Evolutionary conservation across 2,329 filamentous ascomycete genomes (phyloP), one percentile per base, ranked within the genome.

Genomic region (Penicillium sumatraense): DNA sequence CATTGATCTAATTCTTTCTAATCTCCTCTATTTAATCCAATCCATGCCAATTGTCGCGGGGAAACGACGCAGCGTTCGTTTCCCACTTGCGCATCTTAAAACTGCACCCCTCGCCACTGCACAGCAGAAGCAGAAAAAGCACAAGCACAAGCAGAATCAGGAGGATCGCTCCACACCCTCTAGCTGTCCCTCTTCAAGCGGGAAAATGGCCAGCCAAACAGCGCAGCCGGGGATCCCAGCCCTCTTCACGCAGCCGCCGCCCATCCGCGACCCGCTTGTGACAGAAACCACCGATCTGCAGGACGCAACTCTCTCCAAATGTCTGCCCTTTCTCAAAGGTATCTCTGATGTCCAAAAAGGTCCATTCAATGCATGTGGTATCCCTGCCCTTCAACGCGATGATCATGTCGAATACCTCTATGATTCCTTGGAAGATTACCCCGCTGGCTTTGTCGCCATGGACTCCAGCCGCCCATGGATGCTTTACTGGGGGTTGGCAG

Each of bases 401-500:
- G 74, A 76, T 38, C 86, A 88, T 68, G 60, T 79, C 38, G 68
- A 65, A n/a, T 81, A 76, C 58, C 68, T 81, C 33, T 78, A 80
- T 53, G 75, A 79, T 50, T 77, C 77, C 10, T 67, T 87, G 38
- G 77, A 77, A 40, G 80, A 79, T 46, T 85, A 96, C 57, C 91
- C 93, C 0, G 77, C 83, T 7, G 79, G 78, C 3, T 96, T 89
- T 74, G 86, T 88, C 49, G 82, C 82, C 46, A 85, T 92, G 63
- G 95, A 99, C 79, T 89, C 95, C 27, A 93, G 90, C 70, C 82
- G 93, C 52, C 93, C 95, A 9, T 99, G 95, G 95, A 84, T 96
- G 68, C 82, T 96, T 61, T 98, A 97, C 78, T 99, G 95, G 95
- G 89, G 85, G 50, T 80, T 98, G 51, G 85, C 88, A 29, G 91